A percentile compares a stretch with the other conserved stretches of the same genome.
Evolutionary conservation across 192 early-diverging fungal species (phyloP).

Genomic region (Cladochytrium replicatum): DNA sequence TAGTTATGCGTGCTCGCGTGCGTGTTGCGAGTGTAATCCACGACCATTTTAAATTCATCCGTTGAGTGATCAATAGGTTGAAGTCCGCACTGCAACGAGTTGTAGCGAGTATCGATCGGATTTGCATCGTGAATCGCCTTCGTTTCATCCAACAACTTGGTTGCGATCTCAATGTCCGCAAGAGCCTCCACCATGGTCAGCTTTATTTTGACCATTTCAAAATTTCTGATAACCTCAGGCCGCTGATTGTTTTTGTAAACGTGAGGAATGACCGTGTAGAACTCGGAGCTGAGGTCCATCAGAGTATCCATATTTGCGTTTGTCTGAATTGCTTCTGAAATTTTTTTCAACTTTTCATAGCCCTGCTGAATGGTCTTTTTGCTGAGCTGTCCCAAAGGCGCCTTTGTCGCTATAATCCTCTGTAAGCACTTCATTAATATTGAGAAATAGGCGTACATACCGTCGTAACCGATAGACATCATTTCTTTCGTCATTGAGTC

Average conservation of each 20-base stretch:
- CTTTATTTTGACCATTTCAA: constrained; percentile 40
- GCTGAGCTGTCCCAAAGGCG: constrained; percentile 68
- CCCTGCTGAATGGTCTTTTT: constrained; percentile 50
- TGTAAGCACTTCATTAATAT: constrained; percentile 3
- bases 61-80: constrained; percentile 39
- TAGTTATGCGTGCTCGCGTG: constrained; percentile 49
- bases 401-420: constrained; percentile 37
- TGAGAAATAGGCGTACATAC: constrained; percentile 1
- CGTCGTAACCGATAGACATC: constrained; percentile 62
- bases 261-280: constrained; percentile 69
- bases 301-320: background rate
- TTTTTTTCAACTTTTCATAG: constrained; percentile 44
- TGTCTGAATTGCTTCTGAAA: constrained; percentile 33
- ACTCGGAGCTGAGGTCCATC: constrained; percentile 31
- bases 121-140: constrained; percentile 27
- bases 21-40: constrained; percentile 51
- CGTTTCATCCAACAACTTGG: constrained; percentile 39
- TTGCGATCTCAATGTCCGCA: constrained; percentile 58
- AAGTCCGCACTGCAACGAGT: constrained; percentile 43
- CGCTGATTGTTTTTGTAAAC: constrained; percentile 30
- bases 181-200: constrained; percentile 58
- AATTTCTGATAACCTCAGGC: constrained; percentile 42
- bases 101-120: constrained; percentile 51
- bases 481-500: constrained; percentile 45
- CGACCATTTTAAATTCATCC: constrained; percentile 46